Percentiles rank a stretch among this genome's conserved stretches.
Evolutionary conservation across 805 yeast species (phyloP).

Genomic region (Ogataea allantospora): DNA sequence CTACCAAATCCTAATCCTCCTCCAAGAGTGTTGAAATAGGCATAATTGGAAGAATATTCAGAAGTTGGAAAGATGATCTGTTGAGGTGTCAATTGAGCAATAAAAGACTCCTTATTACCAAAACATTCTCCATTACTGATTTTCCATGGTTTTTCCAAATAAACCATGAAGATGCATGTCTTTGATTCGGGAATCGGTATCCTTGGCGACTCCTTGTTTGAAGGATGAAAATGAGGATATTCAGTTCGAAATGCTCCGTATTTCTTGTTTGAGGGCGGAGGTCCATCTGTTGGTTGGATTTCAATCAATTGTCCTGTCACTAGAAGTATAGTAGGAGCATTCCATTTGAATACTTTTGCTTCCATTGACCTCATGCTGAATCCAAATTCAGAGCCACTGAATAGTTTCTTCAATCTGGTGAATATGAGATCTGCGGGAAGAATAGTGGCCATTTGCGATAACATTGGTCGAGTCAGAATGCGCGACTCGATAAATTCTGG

Average conservation of each 20-base stretch:
- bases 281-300: conserved; percentile 13
- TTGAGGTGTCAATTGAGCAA: conserved; percentile 67
- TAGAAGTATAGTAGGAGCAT: conserved; percentile 74
- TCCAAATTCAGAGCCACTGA: conserved; percentile 73
- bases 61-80: conserved; percentile 49
- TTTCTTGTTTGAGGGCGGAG: conserved; percentile 41
- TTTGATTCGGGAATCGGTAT: conserved; percentile 30
- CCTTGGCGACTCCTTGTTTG: conserved; percentile 11
- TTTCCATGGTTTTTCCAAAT: conserved; percentile 73
- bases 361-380: conserved; percentile 88
- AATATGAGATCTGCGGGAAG: conserved; percentile 41
- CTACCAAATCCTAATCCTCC: conserved; percentile 85
- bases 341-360: conserved; percentile 83
- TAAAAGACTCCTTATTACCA: conserved; percentile 57
- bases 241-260: conserved; percentile 50
- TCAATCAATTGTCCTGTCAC: conserved; percentile 61
- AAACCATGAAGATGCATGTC: conserved; percentile 57
- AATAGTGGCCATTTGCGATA: conserved; percentile 40
- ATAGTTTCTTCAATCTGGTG: conserved; percentile 57
- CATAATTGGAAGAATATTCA: conserved; percentile 30
- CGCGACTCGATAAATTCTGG: conserved; percentile 29
- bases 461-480: conserved; percentile 37
- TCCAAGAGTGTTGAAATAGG: conserved; percentile 70
- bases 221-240: conserved; percentile 41
- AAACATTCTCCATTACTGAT: conserved; percentile 67